A percentile compares a stretch with the other conserved stretches of the same genome.
These are phyloP conservation scores for Paragyromitra xinjiangensis DNA, from an alignment of 495 filamentous ascomycete species.

Conservation along the genomic window DNA sequence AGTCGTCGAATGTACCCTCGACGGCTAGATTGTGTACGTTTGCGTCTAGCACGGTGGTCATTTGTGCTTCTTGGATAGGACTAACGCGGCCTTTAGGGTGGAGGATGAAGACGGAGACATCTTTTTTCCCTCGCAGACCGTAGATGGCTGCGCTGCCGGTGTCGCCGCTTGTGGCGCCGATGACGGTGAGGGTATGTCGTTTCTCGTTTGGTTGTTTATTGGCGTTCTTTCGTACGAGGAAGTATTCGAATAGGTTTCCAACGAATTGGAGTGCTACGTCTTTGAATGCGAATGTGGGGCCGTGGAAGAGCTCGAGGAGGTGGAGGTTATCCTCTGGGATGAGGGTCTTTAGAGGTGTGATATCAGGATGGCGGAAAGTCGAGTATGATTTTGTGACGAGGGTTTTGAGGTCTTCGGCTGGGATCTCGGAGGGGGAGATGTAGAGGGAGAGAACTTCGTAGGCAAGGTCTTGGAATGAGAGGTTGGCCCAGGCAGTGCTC, in stretches of 20 bases:
- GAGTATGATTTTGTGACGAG: constrained; percentile 84
- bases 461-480: constrained; percentile 81
- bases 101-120: constrained; percentile 90
- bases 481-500: constrained; percentile 74
- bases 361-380: constrained; percentile 79
- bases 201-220: constrained; percentile 56
- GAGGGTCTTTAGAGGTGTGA: constrained; percentile 74
- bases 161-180: constrained; percentile 93
- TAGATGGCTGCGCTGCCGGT: constrained; percentile 97
- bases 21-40: constrained; percentile 92
- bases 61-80: constrained; percentile 91
- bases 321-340: constrained; percentile 73
- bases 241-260: constrained; percentile 96
- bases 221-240: constrained; percentile 80
- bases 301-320: constrained; percentile 94
- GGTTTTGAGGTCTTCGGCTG: constrained; percentile 75
- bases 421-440: constrained; percentile 84
- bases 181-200: constrained; percentile 85
- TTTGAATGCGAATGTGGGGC: constrained; percentile 96
- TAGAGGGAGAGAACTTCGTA: constrained; percentile 79
- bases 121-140: constrained; percentile 95
- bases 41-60: constrained; percentile 85
- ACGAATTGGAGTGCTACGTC: constrained; percentile 90
- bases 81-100: constrained; percentile 83
- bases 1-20: constrained; percentile 91